Evolutionary conservation across 2,329 filamentous ascomycete species (phyloP).

Genomic region (Teratosphaeria gauchensis): DNA sequence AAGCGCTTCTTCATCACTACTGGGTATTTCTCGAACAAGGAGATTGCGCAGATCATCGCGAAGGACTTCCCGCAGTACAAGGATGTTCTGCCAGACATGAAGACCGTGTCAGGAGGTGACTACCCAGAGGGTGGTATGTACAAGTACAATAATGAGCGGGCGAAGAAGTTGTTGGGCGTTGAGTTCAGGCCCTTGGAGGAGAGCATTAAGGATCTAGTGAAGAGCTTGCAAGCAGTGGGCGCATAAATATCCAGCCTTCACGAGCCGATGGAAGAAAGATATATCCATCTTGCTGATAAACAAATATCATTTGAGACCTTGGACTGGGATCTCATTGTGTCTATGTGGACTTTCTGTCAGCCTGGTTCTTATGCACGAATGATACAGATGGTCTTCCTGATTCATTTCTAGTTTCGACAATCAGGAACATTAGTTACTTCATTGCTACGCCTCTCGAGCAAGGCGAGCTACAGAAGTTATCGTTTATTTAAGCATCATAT

Average conservation of each 20-base stretch:
- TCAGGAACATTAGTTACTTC: background rate
- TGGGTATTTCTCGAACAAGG: constrained; percentile 52
- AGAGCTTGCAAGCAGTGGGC: constrained; percentile 49
- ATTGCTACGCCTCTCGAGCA: background rate
- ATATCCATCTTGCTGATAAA: too few relatives aligned
- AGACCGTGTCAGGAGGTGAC: constrained; percentile 32
- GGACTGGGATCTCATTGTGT: too few relatives aligned
- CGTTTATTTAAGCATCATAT: constrained; percentile 1
- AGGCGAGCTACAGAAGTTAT: constrained; percentile 1
- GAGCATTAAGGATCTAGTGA: constrained; percentile 52
- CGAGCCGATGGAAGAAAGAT: background rate
- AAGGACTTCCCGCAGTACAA: constrained; percentile 47
- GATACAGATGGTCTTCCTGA: too few relatives aligned
- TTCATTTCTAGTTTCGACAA: background rate
- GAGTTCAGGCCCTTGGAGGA: constrained; percentile 50
- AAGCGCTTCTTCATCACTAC: constrained; percentile 56
- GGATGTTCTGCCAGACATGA: constrained; percentile 35
- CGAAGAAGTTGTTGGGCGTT: constrained; percentile 46
- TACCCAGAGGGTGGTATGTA: constrained; percentile 43
- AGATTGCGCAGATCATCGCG: constrained; percentile 47
- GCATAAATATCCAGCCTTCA: constrained; percentile 23
- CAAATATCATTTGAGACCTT: too few relatives aligned
- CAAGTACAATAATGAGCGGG: constrained; percentile 47
- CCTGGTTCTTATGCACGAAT: too few relatives aligned
- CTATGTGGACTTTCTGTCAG: too few relatives aligned